Evolutionary conservation across 129 eudicot genomes (phyloP).

Genomic region (Smallanthus sonchifolius): DNA sequence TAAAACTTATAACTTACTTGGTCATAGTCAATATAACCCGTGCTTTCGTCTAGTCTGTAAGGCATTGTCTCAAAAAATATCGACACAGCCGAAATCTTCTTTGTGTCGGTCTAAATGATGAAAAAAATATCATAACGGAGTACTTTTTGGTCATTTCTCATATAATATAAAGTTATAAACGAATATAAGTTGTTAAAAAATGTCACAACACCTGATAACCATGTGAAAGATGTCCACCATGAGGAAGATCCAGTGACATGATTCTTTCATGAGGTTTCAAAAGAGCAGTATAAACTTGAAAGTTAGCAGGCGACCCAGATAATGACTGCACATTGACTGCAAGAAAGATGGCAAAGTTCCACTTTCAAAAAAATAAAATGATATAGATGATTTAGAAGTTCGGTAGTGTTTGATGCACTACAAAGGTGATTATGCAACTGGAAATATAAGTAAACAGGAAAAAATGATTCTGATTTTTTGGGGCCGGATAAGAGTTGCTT

Average conservation of each 20-base stretch:
- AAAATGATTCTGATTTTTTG: background rate
- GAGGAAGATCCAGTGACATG: constrained; percentile 99
- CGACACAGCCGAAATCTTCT: constrained; percentile 89
- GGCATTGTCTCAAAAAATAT: constrained; percentile 97
- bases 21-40: constrained; percentile 90
- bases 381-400: background rate
- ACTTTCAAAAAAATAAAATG: background rate
- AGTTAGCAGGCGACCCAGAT: constrained; percentile 91
- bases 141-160: background rate
- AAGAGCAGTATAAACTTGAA: constrained; percentile 86
- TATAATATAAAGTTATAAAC: background rate
- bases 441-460: background rate
- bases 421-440: background rate
- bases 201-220: constrained; percentile 69
- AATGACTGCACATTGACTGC: constrained; percentile 91
- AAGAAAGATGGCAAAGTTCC: constrained; percentile 21
- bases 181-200: background rate
- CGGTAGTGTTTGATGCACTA: background rate
- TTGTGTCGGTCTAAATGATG: constrained; percentile 74
- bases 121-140: constrained; percentile 7
- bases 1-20: constrained; percentile 48
- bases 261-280: constrained; percentile 93
- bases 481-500: background rate
- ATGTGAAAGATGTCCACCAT: constrained; percentile 98
- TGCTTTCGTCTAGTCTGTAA: constrained; percentile 77